These are phyloP conservation scores for Plectosphaerella sp. DNA, from an alignment of 2,329 filamentous ascomycete species.

Conservation along the genomic window DNA sequence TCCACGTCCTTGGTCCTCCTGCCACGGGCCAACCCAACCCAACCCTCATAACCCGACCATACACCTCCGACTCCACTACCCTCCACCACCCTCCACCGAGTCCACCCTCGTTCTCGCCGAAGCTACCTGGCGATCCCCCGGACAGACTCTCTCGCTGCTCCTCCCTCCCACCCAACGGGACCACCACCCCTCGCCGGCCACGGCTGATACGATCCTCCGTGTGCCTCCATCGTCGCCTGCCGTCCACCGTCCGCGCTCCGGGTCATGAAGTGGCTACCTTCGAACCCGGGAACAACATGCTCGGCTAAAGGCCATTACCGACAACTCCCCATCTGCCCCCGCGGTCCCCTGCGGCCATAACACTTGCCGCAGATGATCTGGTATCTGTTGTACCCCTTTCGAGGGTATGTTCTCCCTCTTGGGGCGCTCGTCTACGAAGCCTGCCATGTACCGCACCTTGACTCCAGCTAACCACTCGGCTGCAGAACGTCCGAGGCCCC, in stretches of 20 bases:
- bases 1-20: too few relatives aligned
- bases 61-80: not conserved
- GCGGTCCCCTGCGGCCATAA: slow-evolving; percentile 1
- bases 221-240: too few relatives aligned
- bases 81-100: too few relatives aligned
- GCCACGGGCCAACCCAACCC: not conserved
- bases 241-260: too few relatives aligned
- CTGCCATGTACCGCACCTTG: not conserved
- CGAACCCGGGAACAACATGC: not conserved
- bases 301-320: not conserved
- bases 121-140: too few relatives aligned
- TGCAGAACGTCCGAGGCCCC: slow-evolving; percentile 70
- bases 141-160: too few relatives aligned
- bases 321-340: not conserved
- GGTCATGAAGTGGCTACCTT: not conserved
- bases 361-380: slow-evolving; percentile 55
- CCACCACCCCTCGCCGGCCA: too few relatives aligned
- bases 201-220: too few relatives aligned
- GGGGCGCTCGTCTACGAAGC: not conserved
- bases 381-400: slow-evolving; percentile 72
- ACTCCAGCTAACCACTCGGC: not conserved
- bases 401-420: slow-evolving; percentile 56
- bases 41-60: not conserved
- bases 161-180: too few relatives aligned
- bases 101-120: too few relatives aligned